Base-by-base conservation (phyloP, 805 yeast genomes). In the Candida silvicultrix region DNA sequence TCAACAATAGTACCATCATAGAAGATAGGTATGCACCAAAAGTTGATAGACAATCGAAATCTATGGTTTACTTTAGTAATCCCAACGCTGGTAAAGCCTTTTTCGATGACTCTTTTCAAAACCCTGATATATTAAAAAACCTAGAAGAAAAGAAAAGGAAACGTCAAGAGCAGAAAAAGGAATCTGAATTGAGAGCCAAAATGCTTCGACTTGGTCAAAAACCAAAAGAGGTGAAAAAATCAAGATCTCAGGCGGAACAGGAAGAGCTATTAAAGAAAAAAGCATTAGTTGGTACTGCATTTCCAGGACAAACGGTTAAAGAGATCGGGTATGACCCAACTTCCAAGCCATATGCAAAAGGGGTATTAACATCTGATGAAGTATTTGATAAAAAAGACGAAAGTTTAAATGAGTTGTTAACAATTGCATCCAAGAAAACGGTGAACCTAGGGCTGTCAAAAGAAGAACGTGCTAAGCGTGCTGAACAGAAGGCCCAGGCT, bases 241-340 rank as follows among this genome's bases (percentile, higher is more conserved):
- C 60, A 2, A 47, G 53, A 34, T 42, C 46, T 12, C 44, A 58
- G 38, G 53, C 32, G 40, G 48, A 39, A 43, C 51, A 40, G 49
- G 53, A 36, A 56, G 61, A 38, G 38, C 58, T 38, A 57, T 44
- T 47, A 49, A 58, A 60, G 19, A 51, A 63, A 39, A 57, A 57
- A 40, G 55, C 52, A 4, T 51, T 67, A 14, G 52, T 69, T 6
- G 62, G 62, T 47, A 62, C 65, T 16, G 74, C 77, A 4, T 67
- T 73, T 50, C 65, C 67, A n/a, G 58, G 66, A 40, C 62, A 66
- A 2, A 62, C 71, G 32, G 56, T 77, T 16, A 61, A 64, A 18
- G 60, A 63, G 15, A 58, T 78, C 38, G 84, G 83, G 2, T 78
- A 73, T 53, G 81, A 78, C 57, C 83, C 83, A 2, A 72, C 78